Conservation (phyloP, 768 basidiomycete genomes). For the Macrolepiota fuliginosa region DNA sequence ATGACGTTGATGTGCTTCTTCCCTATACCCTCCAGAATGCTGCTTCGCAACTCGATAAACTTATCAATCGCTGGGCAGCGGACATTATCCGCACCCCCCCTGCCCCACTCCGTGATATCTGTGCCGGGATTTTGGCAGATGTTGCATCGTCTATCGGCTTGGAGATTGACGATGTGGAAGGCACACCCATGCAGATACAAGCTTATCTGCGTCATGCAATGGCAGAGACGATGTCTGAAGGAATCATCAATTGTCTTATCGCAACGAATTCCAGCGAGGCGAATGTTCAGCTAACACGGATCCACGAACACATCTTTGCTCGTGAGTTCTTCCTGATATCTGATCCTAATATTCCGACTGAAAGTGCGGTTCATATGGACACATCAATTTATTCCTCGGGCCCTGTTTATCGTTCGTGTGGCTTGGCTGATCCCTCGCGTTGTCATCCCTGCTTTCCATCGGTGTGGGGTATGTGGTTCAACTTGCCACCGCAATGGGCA, state of each 20-base stretch:
- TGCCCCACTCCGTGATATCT: conserved; percentile 48
- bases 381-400: background rate
- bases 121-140: conserved; percentile 58
- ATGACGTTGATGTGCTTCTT: background rate
- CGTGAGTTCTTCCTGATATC: conserved; percentile 45
- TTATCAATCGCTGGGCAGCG: conserved; percentile 87
- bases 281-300: conserved; percentile 79
- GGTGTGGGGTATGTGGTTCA: background rate
- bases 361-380: background rate
- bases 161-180: conserved; percentile 42
- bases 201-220: conserved; percentile 79
- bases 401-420: background rate
- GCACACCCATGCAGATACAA: conserved; percentile 71
- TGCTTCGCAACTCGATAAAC: conserved; percentile 77
- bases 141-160: conserved; percentile 41
- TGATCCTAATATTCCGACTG: background rate
- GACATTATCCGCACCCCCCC: conserved; percentile 64
- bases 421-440: background rate
- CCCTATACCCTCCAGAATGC: conserved; percentile 50
- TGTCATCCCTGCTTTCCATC: background rate
- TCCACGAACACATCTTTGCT: conserved; percentile 86
- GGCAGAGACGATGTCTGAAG: conserved; percentile 72
- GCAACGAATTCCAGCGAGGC: conserved; percentile 85
- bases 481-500: background rate
- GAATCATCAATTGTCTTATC: conserved; percentile 81